These are phyloP conservation scores for Rhizopogon salebrosus DNA, from an alignment of 768 basidiomycete genomes.

Conservation along the genomic window DNA sequence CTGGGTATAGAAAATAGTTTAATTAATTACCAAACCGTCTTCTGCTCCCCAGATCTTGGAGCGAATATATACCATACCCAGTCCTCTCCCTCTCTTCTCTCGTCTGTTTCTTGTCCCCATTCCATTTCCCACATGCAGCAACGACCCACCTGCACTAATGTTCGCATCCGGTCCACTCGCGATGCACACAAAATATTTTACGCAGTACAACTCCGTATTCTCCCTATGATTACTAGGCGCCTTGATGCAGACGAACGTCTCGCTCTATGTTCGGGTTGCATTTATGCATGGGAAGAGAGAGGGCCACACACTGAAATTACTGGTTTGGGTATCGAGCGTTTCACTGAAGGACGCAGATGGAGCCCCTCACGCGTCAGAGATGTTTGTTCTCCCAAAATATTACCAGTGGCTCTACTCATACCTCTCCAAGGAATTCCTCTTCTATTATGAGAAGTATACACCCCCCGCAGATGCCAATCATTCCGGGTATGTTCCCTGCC, in stretches of 20 bases:
- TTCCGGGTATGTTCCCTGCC: conserved; percentile 30
- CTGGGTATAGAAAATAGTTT: conserved; percentile 25
- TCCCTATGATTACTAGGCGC: conserved; percentile 72
- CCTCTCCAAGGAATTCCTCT: conserved; percentile 67
- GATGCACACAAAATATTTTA: conserved; percentile 83
- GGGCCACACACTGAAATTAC: conserved; percentile 70
- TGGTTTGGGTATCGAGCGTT: conserved; percentile 78
- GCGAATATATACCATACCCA: conserved; percentile 24
- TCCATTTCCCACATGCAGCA: conserved; percentile 48
- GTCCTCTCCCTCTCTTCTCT: conserved; percentile 13
- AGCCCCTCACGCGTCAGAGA: conserved; percentile 81
- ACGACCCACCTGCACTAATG: conserved; percentile 59
- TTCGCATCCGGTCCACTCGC: conserved; percentile 69
- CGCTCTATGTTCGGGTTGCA: conserved; percentile 39
- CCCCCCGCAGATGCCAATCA: conserved; percentile 41
- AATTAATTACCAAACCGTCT: conserved; percentile 34
- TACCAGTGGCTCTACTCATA: conserved; percentile 7
- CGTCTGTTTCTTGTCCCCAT: conserved; percentile 8
- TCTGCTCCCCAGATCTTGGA: conserved; percentile 27
- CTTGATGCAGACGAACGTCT: conserved; percentile 73
- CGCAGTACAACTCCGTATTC: conserved; percentile 54
- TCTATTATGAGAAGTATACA: conserved; percentile 75
- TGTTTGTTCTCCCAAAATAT: conserved; percentile 35
- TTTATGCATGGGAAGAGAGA: conserved; percentile 71
- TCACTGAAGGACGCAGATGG: conserved; percentile 82